Percentiles rank a stretch among this genome's conserved stretches.
These are phyloP conservation scores for Euphorbia schlechtendalii DNA, from an alignment of 441 rosid species.

Conservation along the genomic window DNA sequence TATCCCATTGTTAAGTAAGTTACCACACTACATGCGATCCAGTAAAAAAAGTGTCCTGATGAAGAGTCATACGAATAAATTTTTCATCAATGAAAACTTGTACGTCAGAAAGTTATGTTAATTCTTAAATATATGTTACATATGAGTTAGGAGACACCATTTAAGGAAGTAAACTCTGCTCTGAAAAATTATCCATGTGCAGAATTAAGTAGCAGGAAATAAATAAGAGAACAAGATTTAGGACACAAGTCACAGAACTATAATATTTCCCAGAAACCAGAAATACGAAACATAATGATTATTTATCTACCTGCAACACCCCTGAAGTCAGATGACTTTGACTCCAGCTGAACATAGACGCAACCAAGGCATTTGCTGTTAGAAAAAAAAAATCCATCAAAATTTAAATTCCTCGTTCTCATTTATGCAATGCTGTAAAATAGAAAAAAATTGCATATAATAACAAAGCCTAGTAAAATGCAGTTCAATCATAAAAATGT, in stretches of 20 bases:
- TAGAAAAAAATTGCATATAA: not conserved
- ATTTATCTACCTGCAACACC: slow-evolving; percentile 81
- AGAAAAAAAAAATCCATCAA: slow-evolving; percentile 25
- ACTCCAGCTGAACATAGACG: slow-evolving; percentile 91
- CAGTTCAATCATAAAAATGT: not conserved
- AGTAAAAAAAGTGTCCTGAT: too few species aligned
- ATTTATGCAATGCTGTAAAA: not conserved
- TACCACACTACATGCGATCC: too few species aligned
- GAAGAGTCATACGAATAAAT: not conserved
- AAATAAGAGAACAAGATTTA: not conserved
- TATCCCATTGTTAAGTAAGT: not conserved
- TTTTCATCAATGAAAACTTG: not conserved
- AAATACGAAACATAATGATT: slow-evolving; percentile 1
- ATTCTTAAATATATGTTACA: not conserved
- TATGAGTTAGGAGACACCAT: not conserved
- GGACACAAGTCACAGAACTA: not conserved
- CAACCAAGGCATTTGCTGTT: slow-evolving; percentile 97
- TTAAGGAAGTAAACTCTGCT: too few species aligned
- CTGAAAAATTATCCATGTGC: too few species aligned
- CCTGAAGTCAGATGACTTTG: slow-evolving; percentile 86
- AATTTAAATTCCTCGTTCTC: slow-evolving; percentile 7
- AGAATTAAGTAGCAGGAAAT: not conserved
- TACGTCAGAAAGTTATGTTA: not conserved
- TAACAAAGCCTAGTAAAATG: not conserved
- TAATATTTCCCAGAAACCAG: slow-evolving; percentile 4